Base-by-base conservation (phyloP, 805 yeast species). In the Candida nemodendra region DNA sequence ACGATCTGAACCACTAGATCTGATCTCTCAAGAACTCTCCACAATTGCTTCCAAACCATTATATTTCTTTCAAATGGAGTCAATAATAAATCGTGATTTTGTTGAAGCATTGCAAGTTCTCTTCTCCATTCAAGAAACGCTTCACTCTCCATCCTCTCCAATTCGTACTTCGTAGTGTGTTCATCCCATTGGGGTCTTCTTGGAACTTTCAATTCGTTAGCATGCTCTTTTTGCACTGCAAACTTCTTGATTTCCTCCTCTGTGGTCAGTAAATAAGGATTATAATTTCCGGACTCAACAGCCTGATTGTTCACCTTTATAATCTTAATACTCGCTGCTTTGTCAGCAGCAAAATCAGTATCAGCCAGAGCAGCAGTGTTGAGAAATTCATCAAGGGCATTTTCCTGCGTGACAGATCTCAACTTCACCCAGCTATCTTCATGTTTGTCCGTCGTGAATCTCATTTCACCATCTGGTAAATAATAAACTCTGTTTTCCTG, bases 31-130 rank as follows among this genome's bases (percentile, higher is more conserved):
- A 89, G 85, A 30, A 93, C 99, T 66, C 99, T 78, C 99, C 99
- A 93, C 48, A 93, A 69, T 65, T 93, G 99, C 59, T 93, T 81
- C 99, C 99, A 93, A 41, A 93, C 97, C 71, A 91, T 96, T 47
- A 93, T 71, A 61, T 93, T 93, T 68, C 99, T 79, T 68, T 93
- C 99, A 58, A 91, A 93, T 4, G 99, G 99, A 0, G 99, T 93
- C 59, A 93, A 72, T 42, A 90, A 68, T 53, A 93, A 69, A 61
- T 91, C 95, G 48, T 88, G 79, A 50, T 74, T 76, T 60, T 91
- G 95, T 47, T 90, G 95, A 39, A 93, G 69, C 30, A 73, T 63
- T 0, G 99, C 99, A 44, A 93, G 72, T 34, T 80, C 81, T 57
- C 98, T 74, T 68, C 99, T 79, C 99, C 99, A 93, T 21, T 85